Conservation (phyloP, 371 early-diverging fungal species). For the Saksenaea vasiformis region DNA sequence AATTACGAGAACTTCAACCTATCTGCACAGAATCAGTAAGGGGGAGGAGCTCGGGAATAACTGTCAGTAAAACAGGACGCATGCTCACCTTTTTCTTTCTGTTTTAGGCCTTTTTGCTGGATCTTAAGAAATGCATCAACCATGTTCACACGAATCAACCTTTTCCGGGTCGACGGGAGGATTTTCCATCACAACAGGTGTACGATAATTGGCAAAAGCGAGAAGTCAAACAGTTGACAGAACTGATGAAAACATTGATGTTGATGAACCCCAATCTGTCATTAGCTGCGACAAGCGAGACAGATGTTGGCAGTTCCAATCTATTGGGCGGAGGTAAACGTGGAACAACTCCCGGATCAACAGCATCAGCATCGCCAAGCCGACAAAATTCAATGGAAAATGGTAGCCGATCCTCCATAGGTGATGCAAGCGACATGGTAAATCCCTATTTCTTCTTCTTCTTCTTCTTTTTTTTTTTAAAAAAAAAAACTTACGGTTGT, state of each 20-base stretch:
- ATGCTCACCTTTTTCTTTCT: background rate
- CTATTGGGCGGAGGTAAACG: slow-evolving; percentile 23
- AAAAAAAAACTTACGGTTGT: background rate
- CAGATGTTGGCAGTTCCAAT: slow-evolving; percentile 41
- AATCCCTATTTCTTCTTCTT: background rate
- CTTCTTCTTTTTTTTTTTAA: slow-evolving; percentile 2
- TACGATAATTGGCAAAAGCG: slow-evolving; percentile 51
- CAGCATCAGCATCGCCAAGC: background rate
- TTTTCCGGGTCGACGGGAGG: slow-evolving; percentile 51
- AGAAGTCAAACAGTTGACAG: slow-evolving; percentile 47
- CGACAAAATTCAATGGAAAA: background rate
- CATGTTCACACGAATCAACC: slow-evolving; percentile 49
- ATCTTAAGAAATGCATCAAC: slow-evolving; percentile 50
- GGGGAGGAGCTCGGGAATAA: background rate
- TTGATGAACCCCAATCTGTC: slow-evolving; percentile 43
- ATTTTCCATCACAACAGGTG: slow-evolving; percentile 41
- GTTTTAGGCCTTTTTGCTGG: slow-evolving; percentile 40
- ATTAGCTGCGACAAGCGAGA: slow-evolving; percentile 29
- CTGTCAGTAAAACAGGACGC: background rate
- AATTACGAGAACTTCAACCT: slow-evolving; percentile 40
- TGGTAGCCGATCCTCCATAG: background rate
- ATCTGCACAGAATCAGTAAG: slow-evolving; percentile 53
- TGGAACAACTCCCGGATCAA: background rate
- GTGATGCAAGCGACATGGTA: background rate
- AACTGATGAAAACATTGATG: slow-evolving; percentile 49